A percentile compares a stretch with the other conserved stretches of the same genome.
Conservation (phyloP, 768 basidiomycete genomes). For the Kondoa subrosea region DNA sequence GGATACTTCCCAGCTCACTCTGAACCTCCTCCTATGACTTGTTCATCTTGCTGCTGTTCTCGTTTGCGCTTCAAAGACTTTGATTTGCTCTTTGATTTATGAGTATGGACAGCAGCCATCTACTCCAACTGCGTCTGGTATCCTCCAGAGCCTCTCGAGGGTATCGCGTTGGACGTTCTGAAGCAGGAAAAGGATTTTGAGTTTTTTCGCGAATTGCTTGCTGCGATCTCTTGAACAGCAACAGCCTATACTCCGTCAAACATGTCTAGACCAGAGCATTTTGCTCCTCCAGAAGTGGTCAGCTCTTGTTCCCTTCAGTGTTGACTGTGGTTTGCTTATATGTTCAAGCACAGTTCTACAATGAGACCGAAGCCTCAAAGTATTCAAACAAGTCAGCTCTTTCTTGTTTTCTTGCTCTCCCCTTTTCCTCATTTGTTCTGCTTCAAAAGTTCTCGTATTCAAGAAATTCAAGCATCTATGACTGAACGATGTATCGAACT, state of each 20-base stretch:
- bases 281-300: conserved; percentile 83
- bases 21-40: background rate
- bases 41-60: too few species aligned
- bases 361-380: conserved; percentile 83
- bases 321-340: too few species aligned
- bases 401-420: background rate
- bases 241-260: background rate
- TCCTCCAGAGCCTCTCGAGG: too few species aligned
- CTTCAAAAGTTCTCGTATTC: conserved; percentile 44
- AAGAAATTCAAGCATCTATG: conserved; percentile 94
- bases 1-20: background rate
- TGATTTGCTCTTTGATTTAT: too few species aligned
- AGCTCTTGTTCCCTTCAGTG: conserved; percentile 26
- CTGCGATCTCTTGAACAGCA: background rate
- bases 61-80: too few species aligned
- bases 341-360: conserved; percentile 60
- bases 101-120: too few species aligned
- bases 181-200: too few species aligned
- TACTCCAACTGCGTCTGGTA: too few species aligned
- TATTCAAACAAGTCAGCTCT: conserved; percentile 73
- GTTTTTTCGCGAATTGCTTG: background rate
- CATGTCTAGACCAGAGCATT: conserved; percentile 76
- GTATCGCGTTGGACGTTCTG: too few species aligned
- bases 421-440: background rate
- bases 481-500: conserved; percentile 88